A percentile compares a stretch with the other conserved stretches of the same genome.
Evolutionary conservation across 768 basidiomycete genomes (phyloP).

Genomic region (Boletus sp.): DNA sequence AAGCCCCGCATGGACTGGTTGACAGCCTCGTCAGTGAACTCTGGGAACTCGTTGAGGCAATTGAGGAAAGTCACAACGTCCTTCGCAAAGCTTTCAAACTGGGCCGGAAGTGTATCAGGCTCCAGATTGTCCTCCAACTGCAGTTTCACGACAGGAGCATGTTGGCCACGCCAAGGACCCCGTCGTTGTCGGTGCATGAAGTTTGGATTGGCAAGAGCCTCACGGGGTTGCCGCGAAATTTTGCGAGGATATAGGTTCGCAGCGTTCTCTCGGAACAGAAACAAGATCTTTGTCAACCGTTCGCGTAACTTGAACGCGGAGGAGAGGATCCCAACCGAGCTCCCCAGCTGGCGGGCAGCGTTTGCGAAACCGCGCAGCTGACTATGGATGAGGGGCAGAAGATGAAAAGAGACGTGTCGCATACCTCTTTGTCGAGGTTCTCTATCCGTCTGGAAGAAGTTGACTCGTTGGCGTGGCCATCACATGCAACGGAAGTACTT

Average conservation of each 20-base stretch:
- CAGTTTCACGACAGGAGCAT: conserved; percentile 38
- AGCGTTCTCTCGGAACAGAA: conserved; percentile 55
- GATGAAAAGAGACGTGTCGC: not conserved
- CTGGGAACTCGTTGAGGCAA: conserved; percentile 55
- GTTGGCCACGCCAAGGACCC: conserved; percentile 32
- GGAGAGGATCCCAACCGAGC: conserved; percentile 55
- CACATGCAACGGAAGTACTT: conserved; percentile 8
- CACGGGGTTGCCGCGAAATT: conserved; percentile 38
- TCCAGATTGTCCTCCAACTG: conserved; percentile 42
- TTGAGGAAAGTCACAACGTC: conserved; percentile 54
- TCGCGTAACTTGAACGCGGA: conserved; percentile 52
- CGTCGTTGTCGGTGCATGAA: conserved; percentile 33
- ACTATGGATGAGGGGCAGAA: conserved; percentile 11
- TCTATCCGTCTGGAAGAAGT: conserved; percentile 39
- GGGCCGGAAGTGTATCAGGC: conserved; percentile 46
- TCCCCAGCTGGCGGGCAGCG: conserved; percentile 54
- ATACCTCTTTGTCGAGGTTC: conserved; percentile 48
- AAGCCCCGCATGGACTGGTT: conserved; percentile 49
- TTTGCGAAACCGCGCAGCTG: conserved; percentile 55
- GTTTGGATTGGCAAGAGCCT: conserved; percentile 38
- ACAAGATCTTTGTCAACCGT: conserved; percentile 48
- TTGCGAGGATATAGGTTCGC: conserved; percentile 55
- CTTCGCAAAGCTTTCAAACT: conserved; percentile 45
- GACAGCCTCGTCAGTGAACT: conserved; percentile 52
- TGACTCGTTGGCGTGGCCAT: conserved; percentile 5